A percentile compares a stretch with the other conserved stretches of the same genome.
Conservation (phyloP, 768 basidiomycete species). For the Boletus speciosus region DNA sequence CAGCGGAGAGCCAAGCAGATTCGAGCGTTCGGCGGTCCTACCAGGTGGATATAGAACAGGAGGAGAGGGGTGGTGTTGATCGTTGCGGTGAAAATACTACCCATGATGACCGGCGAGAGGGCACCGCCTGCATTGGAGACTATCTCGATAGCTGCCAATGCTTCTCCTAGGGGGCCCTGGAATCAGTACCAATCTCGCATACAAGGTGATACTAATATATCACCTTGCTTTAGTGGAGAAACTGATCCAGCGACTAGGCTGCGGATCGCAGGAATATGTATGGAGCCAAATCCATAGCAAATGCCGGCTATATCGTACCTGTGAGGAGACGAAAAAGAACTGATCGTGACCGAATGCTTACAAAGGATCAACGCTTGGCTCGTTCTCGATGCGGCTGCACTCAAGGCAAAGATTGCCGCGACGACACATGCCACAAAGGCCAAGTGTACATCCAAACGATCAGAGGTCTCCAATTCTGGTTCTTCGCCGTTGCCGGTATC, state of each 20-base stretch:
- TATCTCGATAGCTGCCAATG: constrained; percentile 29
- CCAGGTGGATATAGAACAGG: constrained; percentile 25
- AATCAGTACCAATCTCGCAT: neutral
- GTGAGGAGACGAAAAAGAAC: neutral
- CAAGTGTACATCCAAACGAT: constrained; percentile 30
- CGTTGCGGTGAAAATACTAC: constrained; percentile 25
- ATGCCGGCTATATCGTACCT: constrained; percentile 10
- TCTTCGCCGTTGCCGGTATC: neutral
- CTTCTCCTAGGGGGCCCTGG: constrained; percentile 17
- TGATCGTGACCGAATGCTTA: neutral
- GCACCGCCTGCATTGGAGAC: constrained; percentile 17
- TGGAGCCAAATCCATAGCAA: constrained; percentile 13
- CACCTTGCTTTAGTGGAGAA: constrained; percentile 29
- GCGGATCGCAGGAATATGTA: constrained; percentile 18
- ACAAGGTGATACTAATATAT: neutral
- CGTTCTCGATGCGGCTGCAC: constrained; percentile 13
- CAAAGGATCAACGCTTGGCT: constrained; percentile 9
- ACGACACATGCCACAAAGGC: constrained; percentile 20
- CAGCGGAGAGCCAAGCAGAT: neutral
- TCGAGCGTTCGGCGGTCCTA: neutral
- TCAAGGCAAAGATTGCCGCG: constrained; percentile 9
- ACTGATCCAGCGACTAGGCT: constrained; percentile 29
- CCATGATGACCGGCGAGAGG: constrained; percentile 32
- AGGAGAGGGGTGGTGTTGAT: constrained; percentile 20
- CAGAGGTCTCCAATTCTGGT: constrained; percentile 13